Conservation (phyloP, 805 yeast genomes). For the Torulaspora gathmanii region DNA sequence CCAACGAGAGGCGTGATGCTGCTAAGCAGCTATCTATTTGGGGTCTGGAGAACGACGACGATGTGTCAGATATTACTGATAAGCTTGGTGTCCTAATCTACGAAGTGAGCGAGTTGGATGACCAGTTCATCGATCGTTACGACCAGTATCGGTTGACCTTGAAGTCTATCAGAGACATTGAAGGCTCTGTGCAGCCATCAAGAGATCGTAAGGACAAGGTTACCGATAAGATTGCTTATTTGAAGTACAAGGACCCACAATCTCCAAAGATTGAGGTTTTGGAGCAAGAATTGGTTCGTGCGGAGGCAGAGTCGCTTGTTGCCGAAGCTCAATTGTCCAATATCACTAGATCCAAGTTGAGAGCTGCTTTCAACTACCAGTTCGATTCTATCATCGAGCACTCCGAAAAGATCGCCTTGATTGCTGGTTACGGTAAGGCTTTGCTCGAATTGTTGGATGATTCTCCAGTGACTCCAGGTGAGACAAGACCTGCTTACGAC, state of each 20-base stretch:
- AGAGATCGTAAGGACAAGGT: conserved; percentile 82
- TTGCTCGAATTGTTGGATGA: conserved; percentile 77
- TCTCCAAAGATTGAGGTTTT: conserved; percentile 71
- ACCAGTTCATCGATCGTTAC: conserved; percentile 78
- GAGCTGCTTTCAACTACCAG: conserved; percentile 78
- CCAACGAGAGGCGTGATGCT: conserved; percentile 73
- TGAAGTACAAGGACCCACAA: conserved; percentile 81
- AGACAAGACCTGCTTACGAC: conserved; percentile 83
- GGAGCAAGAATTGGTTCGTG: conserved; percentile 86
- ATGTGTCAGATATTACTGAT: conserved; percentile 80
- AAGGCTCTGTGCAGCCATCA: conserved; percentile 82
- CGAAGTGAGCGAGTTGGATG: conserved; percentile 83
- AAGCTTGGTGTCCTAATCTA: conserved; percentile 77
- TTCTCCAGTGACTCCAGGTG: conserved; percentile 86
- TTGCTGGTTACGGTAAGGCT: conserved; percentile 89
- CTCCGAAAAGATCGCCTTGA: conserved; percentile 78
- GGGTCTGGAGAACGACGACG: conserved; percentile 87
- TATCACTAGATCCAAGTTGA: conserved; percentile 81
- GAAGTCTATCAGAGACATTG: conserved; percentile 77
- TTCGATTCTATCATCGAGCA: conserved; percentile 82
- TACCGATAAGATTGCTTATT: conserved; percentile 77
- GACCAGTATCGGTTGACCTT: conserved; percentile 82
- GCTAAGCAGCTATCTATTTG: conserved; percentile 78
- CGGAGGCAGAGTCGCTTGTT: conserved; percentile 86
- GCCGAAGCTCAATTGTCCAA: conserved; percentile 90